Conservation (phyloP, 2,329 filamentous ascomycete species). For the Pestalotiopsis sp. region DNA sequence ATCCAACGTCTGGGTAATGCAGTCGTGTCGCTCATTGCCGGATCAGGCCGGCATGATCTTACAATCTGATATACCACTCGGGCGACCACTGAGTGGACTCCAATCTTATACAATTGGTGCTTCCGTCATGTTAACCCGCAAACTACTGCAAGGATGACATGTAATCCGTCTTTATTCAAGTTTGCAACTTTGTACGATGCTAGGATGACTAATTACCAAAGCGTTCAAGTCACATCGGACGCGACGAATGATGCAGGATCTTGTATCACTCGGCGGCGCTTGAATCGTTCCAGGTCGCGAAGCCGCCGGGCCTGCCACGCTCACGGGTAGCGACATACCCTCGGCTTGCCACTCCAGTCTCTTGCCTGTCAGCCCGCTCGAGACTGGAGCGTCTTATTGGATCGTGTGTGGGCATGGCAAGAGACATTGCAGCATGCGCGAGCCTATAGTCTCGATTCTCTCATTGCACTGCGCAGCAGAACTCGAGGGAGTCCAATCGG, state of each 20-base stretch:
- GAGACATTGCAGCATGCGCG: not conserved
- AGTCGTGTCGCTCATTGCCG: not conserved
- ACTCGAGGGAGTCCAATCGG: not conserved
- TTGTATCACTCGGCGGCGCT: not conserved
- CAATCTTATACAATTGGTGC: not conserved
- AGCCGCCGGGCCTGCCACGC: not conserved
- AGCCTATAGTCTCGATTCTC: not conserved
- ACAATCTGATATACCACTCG: not conserved
- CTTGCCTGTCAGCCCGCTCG: not conserved
- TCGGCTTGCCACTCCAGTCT: not conserved
- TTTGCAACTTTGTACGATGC: not conserved
- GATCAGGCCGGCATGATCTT: not conserved
- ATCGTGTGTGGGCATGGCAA: not conserved
- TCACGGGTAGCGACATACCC: not conserved
- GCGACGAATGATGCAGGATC: not conserved
- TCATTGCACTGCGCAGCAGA: not conserved
- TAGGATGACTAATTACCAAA: not conserved
- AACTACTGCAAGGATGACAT: not conserved
- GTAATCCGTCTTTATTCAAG: not conserved
- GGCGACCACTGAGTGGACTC: not conserved
- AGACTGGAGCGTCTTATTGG: not conserved
- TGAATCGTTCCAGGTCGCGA: not conserved
- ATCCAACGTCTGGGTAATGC: not conserved
- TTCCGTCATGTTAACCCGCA: not conserved
- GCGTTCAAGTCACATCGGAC: not conserved